Evolutionary conservation across 768 basidiomycete genomes (phyloP), one percentile per base, ranked within the genome.

Genomic region (Gloeophyllum trabeum): DNA sequence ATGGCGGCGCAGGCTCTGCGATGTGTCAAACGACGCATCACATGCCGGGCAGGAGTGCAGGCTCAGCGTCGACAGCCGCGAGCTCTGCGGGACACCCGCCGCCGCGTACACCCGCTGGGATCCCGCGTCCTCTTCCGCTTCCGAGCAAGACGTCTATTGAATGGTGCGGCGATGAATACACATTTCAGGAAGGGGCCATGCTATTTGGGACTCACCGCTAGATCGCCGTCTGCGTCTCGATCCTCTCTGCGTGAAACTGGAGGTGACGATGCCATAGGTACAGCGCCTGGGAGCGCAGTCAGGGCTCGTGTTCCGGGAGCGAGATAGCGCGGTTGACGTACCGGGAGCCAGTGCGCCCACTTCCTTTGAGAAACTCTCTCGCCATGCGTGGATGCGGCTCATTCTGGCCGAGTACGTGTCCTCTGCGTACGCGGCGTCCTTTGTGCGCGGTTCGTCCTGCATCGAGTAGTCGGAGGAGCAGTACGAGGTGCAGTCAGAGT

Each of bases 21-120:
- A 67, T 6, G 76, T 71, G 38, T 70, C 57, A 54, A 87, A 86
- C 46, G 65, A 71, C 19, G 75, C 64, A 52, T 87, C 82, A 54
- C 83, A 87, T 6, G 83, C 84, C 21, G 84, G 73, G 66, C 83
- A 87, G 2, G 80, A 70, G 54, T 78, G 75, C 39, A 69, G 67
- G 26, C 66, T 62, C 36, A 77, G 63, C 10, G 10, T 32, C 28
- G 16, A 16, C 28, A 16, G 10, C 28, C 28, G 28, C 28, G 32
- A 65, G 62, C 34, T 53, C 50, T 19, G 57, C 58, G 38, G 61
- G 57, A 43, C 62, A 55, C 49, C 54, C 62, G 48, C 56, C 66
- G 49, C 57, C 59, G 48, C 50, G 61, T 18, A 61, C 41, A 50
- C 6, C 52, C 22, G 52, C 26, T 28, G 30, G 25, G 45, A 38